Conservation (phyloP, 2,329 filamentous ascomycete genomes). For the Pseudogymnoascus sp. region DNA sequence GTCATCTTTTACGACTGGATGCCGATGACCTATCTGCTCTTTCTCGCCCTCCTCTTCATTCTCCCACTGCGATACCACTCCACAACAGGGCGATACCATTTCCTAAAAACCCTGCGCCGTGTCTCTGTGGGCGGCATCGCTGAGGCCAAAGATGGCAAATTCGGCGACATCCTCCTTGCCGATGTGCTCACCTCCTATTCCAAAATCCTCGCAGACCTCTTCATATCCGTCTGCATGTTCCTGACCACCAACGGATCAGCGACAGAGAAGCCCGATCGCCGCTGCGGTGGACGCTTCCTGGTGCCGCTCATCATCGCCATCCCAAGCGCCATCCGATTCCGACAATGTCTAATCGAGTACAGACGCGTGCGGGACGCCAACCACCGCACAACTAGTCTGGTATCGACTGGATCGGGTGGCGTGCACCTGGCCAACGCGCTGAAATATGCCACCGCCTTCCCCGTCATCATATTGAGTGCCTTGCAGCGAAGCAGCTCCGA, state of each 20-base stretch:
- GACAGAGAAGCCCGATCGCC: constrained; percentile 71
- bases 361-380: constrained; percentile 55
- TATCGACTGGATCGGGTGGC: constrained; percentile 60
- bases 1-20: constrained; percentile 77
- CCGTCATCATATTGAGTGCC: constrained; percentile 74
- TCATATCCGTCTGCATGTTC: constrained; percentile 88
- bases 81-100: constrained; percentile 62
- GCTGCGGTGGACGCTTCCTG: constrained; percentile 68
- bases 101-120: constrained; percentile 67
- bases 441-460: constrained; percentile 92
- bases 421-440: constrained; percentile 88
- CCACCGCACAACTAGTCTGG: constrained; percentile 34
- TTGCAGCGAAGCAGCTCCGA: constrained; percentile 55
- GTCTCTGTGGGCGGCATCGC: constrained; percentile 80
- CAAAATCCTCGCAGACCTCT: constrained; percentile 83
- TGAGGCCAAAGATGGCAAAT: constrained; percentile 79
- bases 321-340: constrained; percentile 76
- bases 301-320: constrained; percentile 78
- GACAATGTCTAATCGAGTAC: constrained; percentile 89
- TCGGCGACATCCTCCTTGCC: constrained; percentile 86
- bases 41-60: constrained; percentile 63
- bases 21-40: constrained; percentile 72
- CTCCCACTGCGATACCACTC: constrained; percentile 63
- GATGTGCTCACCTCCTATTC: constrained; percentile 94
- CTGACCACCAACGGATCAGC: constrained; percentile 61